These are phyloP conservation scores for Sarocladium strictum DNA, from an alignment of 2,329 filamentous ascomycete genomes.

Conservation along the genomic window DNA sequence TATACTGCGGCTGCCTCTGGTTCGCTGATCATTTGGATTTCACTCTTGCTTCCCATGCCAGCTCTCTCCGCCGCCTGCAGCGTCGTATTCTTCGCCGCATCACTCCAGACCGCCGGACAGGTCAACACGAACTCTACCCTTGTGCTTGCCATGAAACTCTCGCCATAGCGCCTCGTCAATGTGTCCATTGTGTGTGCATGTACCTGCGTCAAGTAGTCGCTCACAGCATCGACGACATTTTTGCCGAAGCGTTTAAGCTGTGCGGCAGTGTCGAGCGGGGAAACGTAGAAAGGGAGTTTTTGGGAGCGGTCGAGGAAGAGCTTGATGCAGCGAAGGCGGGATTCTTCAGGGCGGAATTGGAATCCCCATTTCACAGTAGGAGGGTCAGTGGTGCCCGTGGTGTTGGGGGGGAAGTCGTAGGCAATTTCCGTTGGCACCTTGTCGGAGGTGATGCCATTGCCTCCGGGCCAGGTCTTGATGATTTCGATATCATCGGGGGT, in stretches of 20 bases:
- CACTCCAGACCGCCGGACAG: slow-evolving; percentile 78
- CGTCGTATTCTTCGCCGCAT: slow-evolving; percentile 79
- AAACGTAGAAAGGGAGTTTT: slow-evolving; percentile 75
- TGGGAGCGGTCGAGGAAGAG: slow-evolving; percentile 76
- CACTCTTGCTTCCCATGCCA: slow-evolving; percentile 65
- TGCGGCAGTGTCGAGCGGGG: slow-evolving; percentile 68
- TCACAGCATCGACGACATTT: slow-evolving; percentile 72
- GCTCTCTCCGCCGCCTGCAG: slow-evolving; percentile 71
- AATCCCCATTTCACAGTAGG: slow-evolving; percentile 70
- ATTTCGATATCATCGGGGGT: slow-evolving; percentile 77
- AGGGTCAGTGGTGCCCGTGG: slow-evolving; percentile 9
- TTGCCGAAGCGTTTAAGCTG: slow-evolving; percentile 70
- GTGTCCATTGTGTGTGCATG: slow-evolving; percentile 76
- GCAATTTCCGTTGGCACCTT: slow-evolving; percentile 80
- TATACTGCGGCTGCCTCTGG: slow-evolving; percentile 77
- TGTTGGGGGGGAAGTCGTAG: slow-evolving; percentile 37
- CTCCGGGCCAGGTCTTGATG: slow-evolving; percentile 79
- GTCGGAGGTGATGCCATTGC: slow-evolving; percentile 81
- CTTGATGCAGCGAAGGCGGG: slow-evolving; percentile 75
- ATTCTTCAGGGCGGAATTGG: slow-evolving; percentile 73
- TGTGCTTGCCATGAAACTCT: slow-evolving; percentile 70
- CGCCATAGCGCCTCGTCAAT: slow-evolving; percentile 66
- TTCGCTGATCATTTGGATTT: slow-evolving; percentile 75
- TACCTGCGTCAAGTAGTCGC: slow-evolving; percentile 72
- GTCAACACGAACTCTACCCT: slow-evolving; percentile 76